These are phyloP conservation scores for Microcos paniculata DNA, from an alignment of 345 rosid species.

Conservation along the genomic window DNA sequence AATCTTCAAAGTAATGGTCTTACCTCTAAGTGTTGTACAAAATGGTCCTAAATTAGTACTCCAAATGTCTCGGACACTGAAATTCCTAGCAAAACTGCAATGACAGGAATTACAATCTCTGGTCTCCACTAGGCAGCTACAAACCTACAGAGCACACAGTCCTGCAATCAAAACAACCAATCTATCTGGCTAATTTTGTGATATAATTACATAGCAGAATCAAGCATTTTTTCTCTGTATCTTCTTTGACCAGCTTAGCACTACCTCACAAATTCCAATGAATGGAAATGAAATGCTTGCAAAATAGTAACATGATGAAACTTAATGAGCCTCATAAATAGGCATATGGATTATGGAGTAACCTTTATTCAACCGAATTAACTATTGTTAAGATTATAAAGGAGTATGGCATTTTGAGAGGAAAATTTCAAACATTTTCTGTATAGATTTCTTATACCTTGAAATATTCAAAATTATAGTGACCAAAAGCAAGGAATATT, in stretches of 20 bases:
- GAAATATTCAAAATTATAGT: not conserved
- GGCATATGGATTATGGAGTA: not conserved
- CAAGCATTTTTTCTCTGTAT: not conserved
- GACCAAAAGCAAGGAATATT: too few relatives aligned
- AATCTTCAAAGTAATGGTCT: not conserved
- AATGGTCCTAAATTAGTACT: not conserved
- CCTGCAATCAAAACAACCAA: not conserved
- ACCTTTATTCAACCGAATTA: not conserved
- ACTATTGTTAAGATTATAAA: not conserved
- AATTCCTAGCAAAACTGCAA: not conserved
- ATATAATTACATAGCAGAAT: not conserved
- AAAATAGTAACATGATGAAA: not conserved
- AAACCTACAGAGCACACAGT: not conserved
- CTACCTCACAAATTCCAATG: not conserved
- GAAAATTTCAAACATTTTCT: not conserved
- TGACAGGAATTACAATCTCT: not conserved
- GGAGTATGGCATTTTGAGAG: not conserved
- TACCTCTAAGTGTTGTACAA: not conserved
- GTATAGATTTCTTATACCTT: not conserved
- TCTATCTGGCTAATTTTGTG: not conserved
- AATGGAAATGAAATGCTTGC: not conserved
- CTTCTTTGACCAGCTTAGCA: not conserved
- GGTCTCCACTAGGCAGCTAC: not conserved
- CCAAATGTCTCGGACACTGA: not conserved
- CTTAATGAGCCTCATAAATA: not conserved